Evolutionary conservation across 345 rosid genomes (phyloP).

Genomic region (Brassica incana): DNA sequence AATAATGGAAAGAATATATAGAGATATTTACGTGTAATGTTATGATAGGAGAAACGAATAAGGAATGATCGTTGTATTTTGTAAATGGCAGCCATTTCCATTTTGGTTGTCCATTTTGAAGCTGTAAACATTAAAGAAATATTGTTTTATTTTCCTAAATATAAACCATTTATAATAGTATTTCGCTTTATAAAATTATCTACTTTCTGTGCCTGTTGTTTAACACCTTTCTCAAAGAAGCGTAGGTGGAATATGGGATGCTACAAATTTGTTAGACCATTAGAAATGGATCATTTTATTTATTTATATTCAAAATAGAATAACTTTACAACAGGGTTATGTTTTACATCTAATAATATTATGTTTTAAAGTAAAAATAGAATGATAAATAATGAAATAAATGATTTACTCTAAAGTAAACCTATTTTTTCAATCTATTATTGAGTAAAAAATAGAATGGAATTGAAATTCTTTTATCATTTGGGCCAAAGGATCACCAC

Average conservation of each 20-base stretch:
- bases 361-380: too few relatives aligned
- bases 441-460: too few relatives aligned
- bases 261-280: too few relatives aligned
- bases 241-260: not conserved
- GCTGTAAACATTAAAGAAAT: slow-evolving; percentile 29
- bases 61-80: slow-evolving; percentile 20
- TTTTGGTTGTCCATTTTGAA: slow-evolving; percentile 15
- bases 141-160: slow-evolving; percentile 6
- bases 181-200: slow-evolving; percentile 4
- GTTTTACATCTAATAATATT: too few relatives aligned
- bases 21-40: slow-evolving; percentile 38
- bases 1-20: slow-evolving; percentile 11
- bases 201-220: not conserved
- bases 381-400: too few relatives aligned
- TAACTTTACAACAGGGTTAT: too few relatives aligned
- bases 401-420: too few relatives aligned
- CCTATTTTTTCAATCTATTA: too few relatives aligned
- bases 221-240: not conserved
- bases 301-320: too few relatives aligned
- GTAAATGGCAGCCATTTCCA: slow-evolving; percentile 13
- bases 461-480: too few relatives aligned
- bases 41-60: slow-evolving; percentile 24
- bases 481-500: not conserved
- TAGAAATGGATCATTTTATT: too few relatives aligned
- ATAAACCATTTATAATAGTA: not conserved